Evolutionary conservation across 306 rosid genomes (phyloP), one percentile per base, ranked within the genome.

Genomic region (Lagenaria siceraria): DNA sequence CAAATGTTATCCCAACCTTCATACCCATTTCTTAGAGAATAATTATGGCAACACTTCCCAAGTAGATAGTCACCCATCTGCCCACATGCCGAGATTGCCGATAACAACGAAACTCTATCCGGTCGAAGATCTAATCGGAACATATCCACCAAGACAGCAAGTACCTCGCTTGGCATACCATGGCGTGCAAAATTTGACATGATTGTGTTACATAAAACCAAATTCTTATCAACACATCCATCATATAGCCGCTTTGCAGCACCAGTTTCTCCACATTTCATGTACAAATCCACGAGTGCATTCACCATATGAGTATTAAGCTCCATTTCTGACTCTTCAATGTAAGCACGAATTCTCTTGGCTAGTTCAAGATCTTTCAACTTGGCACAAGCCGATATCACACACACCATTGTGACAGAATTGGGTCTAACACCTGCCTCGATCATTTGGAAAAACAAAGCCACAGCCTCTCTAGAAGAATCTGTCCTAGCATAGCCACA

Each of bases 301-400:
- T 91, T 87, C 81, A 86, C 85, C 90, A 88, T 74, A 42, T 78
- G 82, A 13, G 83, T 74, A 77, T 89, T 91, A 82, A 78, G 81
- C 79, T 85, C 75, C 83, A 90, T 77, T 10, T 83, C 90, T 27
- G 83, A 87, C 71, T 88, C 83, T 10, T 74, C 77, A 55, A 91
- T 81, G 74, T 65, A 88, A 54, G 74, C 80, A 5, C 84, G 78
- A 3, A 89, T 86, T 59, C 80, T 85, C 81, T 78, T 70, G 53
- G 93, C 89, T 85, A 91, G 83, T 56, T 81, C 86, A 78, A 69
- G 78, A 83, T 91, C 93, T 85, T 85, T 89, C 83, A 91, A 83
- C 90, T 88, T 91, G 31, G 97, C 88, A 78, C 93, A 91, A 64
- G 97, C 97, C 25, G 96, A 91, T 72, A 91, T 81, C 46, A 81